A percentile compares a stretch with the other conserved stretches of the same genome.
These are phyloP conservation scores for Zopfia rhizophila DNA, from an alignment of 2,329 filamentous ascomycete species.

Conservation along the genomic window DNA sequence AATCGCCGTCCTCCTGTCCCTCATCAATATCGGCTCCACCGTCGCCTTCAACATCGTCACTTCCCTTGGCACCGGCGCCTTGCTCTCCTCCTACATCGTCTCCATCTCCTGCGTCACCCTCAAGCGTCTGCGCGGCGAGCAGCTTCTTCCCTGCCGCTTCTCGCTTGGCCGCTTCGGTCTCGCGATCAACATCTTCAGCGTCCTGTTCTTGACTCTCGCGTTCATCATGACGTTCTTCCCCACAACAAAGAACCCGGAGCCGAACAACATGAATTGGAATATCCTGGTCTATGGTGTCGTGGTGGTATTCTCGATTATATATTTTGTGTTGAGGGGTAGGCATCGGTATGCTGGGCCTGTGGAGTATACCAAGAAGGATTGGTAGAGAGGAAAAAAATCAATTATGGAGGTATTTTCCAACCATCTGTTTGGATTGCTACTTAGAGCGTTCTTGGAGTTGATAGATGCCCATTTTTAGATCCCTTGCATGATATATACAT, in stretches of 20 bases:
- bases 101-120: conserved; percentile 43
- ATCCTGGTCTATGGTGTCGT: conserved; percentile 53
- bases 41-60: conserved; percentile 54
- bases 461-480: no score
- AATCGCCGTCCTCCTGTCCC: conserved; percentile 46
- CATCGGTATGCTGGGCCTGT: conserved; percentile 44
- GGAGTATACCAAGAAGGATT: conserved; percentile 9
- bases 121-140: conserved; percentile 35
- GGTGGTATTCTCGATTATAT: conserved; percentile 51
- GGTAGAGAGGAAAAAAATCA: neutral
- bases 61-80: conserved; percentile 41
- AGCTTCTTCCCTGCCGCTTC: conserved; percentile 44
- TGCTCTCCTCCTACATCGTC: conserved; percentile 46
- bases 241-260: conserved; percentile 1
- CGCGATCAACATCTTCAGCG: conserved; percentile 47
- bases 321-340: conserved; percentile 51
- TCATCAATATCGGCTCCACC: conserved; percentile 55
- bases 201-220: conserved; percentile 41
- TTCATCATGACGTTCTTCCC: conserved; percentile 42
- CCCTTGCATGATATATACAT: no score
- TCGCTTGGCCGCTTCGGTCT: conserved; percentile 51
- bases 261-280: conserved; percentile 31
- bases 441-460: no score
- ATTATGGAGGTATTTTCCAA: no score
- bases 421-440: no score